Evolutionary conservation across 2,329 filamentous ascomycete species (phyloP).

Genomic region (Pseudogymnoascus sp.): DNA sequence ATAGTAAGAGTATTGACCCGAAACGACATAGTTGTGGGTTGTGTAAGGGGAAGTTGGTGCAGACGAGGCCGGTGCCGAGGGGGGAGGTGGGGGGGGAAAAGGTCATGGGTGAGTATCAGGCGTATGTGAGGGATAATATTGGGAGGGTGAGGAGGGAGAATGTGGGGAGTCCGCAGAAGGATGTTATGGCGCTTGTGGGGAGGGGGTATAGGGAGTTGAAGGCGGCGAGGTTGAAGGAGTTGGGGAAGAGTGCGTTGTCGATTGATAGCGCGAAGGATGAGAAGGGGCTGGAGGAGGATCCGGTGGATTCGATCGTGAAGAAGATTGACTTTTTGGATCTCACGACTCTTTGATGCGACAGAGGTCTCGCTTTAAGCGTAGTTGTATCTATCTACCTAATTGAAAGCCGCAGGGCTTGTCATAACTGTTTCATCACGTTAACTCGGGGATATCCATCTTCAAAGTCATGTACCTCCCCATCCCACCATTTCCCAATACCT

Average conservation of each 20-base stretch:
- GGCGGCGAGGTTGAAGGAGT: conserved; percentile 21
- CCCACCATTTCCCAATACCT: neutral
- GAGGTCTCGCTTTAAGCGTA: neutral
- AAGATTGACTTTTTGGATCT: conserved; percentile 29
- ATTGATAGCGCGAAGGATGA: neutral
- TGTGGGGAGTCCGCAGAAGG: conserved; percentile 53
- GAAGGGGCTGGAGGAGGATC: neutral
- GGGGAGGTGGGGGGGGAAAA: conserved; percentile 21
- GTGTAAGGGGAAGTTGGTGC: conserved; percentile 65
- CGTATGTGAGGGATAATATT: conserved; percentile 63
- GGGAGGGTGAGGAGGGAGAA: conserved; percentile 49
- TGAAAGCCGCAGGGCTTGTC: neutral
- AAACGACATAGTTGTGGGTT: conserved; percentile 63
- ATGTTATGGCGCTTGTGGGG: conserved; percentile 62
- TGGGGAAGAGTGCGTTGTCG: neutral
- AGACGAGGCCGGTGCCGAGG: conserved; percentile 72
- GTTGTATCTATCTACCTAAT: neutral
- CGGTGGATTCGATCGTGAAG: conserved; percentile 17
- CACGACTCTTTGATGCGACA: conserved; percentile 12
- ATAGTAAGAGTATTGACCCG: conserved; percentile 78
- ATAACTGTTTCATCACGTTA: neutral
- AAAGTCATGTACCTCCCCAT: neutral
- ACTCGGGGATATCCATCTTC: neutral
- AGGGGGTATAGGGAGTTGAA: conserved; percentile 53
- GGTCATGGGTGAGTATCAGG: conserved; percentile 44